Percentiles rank a stretch among this genome's conserved stretches.
Evolutionary conservation across 1,284 basidiomycete genomes (phyloP).

Genomic region (Ceratobasidium sp.): DNA sequence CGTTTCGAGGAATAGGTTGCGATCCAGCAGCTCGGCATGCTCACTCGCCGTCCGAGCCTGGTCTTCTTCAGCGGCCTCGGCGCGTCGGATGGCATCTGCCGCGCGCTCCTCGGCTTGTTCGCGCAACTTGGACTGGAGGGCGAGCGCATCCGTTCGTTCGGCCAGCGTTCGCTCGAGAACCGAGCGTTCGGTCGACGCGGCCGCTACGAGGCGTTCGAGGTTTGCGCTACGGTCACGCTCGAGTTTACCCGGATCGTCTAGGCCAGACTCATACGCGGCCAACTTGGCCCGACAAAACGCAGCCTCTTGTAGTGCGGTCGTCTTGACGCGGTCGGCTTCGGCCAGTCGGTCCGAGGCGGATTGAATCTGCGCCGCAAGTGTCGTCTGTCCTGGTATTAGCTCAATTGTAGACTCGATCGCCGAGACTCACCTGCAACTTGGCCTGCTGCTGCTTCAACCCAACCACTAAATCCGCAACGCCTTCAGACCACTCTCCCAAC

Average conservation of each 20-base stretch:
- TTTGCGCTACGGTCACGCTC: conserved; percentile 83
- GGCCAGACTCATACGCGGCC: conserved; percentile 78
- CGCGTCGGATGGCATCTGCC: conserved; percentile 79
- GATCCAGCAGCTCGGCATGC: conserved; percentile 75
- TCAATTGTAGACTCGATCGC: too few relatives aligned
- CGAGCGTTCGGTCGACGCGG: conserved; percentile 69
- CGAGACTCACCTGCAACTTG: conserved; percentile 78
- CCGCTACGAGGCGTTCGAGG: conserved; percentile 79
- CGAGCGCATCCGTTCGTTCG: conserved; percentile 74
- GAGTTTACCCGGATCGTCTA: conserved; percentile 71
- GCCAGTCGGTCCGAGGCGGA: conserved; percentile 77
- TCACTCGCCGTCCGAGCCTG: conserved; percentile 74
- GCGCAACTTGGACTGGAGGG: conserved; percentile 76
- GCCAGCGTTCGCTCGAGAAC: conserved; percentile 73
- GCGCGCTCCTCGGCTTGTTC: conserved; percentile 83
- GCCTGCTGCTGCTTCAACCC: conserved; percentile 90
- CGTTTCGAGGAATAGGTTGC: conserved; percentile 66
- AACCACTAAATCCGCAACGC: conserved; percentile 73
- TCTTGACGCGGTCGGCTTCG: conserved; percentile 81
- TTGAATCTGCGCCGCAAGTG: conserved; percentile 76
- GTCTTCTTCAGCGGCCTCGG: conserved; percentile 81
- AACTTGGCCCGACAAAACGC: conserved; percentile 96
- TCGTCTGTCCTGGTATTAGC: conserved; percentile 55
- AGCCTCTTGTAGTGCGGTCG: conserved; percentile 89
- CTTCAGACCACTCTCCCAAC: conserved; percentile 51